Evolutionary conservation across 106 monocot species (phyloP).

Genomic region (Acanthochlamys bracteata): DNA sequence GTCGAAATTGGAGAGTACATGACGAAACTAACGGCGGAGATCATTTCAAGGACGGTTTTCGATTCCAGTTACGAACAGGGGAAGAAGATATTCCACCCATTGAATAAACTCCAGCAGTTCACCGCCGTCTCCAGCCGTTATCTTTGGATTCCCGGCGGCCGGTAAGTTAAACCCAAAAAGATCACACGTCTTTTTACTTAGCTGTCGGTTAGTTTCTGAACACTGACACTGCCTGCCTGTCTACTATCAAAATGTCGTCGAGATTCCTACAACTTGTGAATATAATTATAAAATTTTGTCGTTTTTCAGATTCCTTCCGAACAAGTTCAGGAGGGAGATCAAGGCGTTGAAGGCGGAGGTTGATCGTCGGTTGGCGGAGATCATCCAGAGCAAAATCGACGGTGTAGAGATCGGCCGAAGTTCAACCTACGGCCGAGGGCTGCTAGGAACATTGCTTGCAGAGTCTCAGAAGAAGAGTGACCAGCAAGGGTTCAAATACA

Average conservation of each 20-base stretch:
- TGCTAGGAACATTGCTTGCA: constrained; percentile 58
- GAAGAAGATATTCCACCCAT: constrained; percentile 48
- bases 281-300: background rate
- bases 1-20: constrained; percentile 82
- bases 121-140: constrained; percentile 73
- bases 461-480: constrained; percentile 46
- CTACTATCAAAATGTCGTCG: too few species aligned
- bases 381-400: constrained; percentile 57
- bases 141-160: constrained; percentile 81
- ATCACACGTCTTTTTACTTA: background rate
- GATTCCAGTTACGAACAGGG: constrained; percentile 83
- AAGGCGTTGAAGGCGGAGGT: constrained; percentile 52
- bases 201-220: constrained; percentile 19
- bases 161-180: constrained; percentile 23
- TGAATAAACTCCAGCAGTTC: constrained; percentile 56
- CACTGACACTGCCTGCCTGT: constrained; percentile 14
- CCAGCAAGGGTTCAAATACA: constrained; percentile 36
- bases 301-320: constrained; percentile 67
- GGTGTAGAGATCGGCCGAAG: constrained; percentile 51
- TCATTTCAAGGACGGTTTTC: constrained; percentile 71
- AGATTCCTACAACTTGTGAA: too few species aligned
- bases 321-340: constrained; percentile 72
- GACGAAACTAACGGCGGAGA: constrained; percentile 64
- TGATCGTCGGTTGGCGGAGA: constrained; percentile 61
- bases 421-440: constrained; percentile 52